Percentiles rank a stretch among this genome's conserved stretches.
Conservation (phyloP, 192 early-diverging fungal genomes). For the Linderina pennispora region DNA sequence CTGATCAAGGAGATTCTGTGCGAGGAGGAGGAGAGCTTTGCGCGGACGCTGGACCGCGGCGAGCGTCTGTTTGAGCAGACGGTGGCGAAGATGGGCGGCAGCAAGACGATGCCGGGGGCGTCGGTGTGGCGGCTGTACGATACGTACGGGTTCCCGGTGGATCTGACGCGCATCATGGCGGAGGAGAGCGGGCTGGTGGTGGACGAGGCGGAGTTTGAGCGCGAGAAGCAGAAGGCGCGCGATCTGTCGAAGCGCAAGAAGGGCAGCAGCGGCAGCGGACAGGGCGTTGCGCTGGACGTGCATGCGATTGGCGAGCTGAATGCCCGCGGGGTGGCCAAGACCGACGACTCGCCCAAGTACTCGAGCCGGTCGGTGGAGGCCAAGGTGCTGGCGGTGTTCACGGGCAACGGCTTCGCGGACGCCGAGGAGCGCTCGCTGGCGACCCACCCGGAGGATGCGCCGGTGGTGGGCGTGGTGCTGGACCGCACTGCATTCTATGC, state of each 20-base stretch:
- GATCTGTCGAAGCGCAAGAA: constrained; percentile 60
- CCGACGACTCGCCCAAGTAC: constrained; percentile 87
- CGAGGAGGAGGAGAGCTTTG: constrained; percentile 94
- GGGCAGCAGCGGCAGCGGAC: constrained; percentile 48
- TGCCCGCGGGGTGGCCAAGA: constrained; percentile 66
- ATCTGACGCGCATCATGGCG: constrained; percentile 97
- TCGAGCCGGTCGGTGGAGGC: constrained; percentile 60
- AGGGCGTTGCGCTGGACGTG: constrained; percentile 77
- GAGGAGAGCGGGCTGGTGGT: constrained; percentile 86
- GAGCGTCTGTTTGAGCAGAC: constrained; percentile 88
- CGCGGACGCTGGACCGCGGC: constrained; percentile 94
- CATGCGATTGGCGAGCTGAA: constrained; percentile 87
- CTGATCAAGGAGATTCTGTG: constrained; percentile 92
- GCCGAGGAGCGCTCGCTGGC: constrained; percentile 36
- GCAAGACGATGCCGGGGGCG: constrained; percentile 65
- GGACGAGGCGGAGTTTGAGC: constrained; percentile 78
- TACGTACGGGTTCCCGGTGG: constrained; percentile 98
- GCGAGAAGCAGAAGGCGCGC: constrained; percentile 72
- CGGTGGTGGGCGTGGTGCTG: constrained; percentile 80
- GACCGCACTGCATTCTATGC: constrained; percentile 98
- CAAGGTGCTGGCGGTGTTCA: constrained; percentile 74
- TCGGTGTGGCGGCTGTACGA: constrained; percentile 98
- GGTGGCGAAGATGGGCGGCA: constrained; percentile 47
- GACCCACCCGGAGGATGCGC: constrained; percentile 47
- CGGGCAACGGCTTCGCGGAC: constrained; percentile 17